Percentiles rank a stretch among this genome's conserved stretches.
Conservation (phyloP, 1,139 yeast genomes). For the Suhomyces kunorum region DNA sequence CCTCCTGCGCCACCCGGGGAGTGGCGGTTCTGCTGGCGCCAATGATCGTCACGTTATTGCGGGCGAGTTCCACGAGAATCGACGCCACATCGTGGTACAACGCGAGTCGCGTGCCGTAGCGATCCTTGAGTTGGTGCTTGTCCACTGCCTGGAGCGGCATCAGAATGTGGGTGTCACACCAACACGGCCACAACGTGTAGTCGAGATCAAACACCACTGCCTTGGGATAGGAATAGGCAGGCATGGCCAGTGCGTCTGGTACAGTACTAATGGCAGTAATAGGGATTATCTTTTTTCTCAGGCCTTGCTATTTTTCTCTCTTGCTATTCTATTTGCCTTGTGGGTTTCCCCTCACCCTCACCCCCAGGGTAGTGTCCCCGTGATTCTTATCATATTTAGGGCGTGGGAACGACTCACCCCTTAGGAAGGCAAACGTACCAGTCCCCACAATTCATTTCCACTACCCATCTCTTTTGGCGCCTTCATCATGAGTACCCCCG, state of each 20-base stretch:
- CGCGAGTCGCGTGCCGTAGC: conserved; percentile 48
- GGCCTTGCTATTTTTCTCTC: neutral
- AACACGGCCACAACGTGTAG: conserved; percentile 75
- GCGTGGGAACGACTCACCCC: conserved; percentile 12
- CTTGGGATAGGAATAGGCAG: conserved; percentile 42
- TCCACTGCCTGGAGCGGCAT: conserved; percentile 46
- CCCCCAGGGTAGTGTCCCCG: neutral
- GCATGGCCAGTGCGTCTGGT: conserved; percentile 3
- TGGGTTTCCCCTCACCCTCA: neutral
- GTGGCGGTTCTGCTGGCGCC: conserved; percentile 71
- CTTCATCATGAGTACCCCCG: conserved; percentile 3
- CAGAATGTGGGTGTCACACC: conserved; percentile 65
- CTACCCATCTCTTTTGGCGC: neutral
- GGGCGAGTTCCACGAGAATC: conserved; percentile 48
- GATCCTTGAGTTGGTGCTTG: conserved; percentile 38
- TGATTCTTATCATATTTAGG: conserved; percentile 4
- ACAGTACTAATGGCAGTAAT: too few species aligned
- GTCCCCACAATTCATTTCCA: neutral
- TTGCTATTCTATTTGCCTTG: neutral
- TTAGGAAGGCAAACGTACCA: conserved; percentile 13
- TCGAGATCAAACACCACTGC: conserved; percentile 75
- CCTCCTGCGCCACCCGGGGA: conserved; percentile 59
- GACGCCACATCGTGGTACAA: conserved; percentile 63
- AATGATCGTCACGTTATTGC: conserved; percentile 49
- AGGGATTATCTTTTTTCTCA: neutral